A percentile compares a stretch with the other conserved stretches of the same genome.
Conservation (phyloP, 179 eudicot species). For the Carnegiea gigantea region DNA sequence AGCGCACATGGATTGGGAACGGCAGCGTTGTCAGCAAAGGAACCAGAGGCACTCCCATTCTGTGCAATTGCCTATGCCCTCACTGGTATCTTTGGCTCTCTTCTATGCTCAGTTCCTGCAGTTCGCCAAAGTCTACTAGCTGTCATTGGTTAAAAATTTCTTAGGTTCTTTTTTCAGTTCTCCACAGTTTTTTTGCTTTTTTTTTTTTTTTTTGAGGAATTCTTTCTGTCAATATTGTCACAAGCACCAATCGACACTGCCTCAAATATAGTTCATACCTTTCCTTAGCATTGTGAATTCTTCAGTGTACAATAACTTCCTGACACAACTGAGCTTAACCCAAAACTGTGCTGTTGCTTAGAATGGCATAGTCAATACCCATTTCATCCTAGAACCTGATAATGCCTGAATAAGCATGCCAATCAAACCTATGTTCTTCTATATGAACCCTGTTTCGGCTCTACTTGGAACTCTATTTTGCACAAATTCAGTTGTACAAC, state of each 20-base stretch:
- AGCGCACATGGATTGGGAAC: slow-evolving; percentile 96
- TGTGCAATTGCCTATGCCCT: slow-evolving; percentile 96
- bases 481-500: too few relatives aligned
- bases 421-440: too few relatives aligned
- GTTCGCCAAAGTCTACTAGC: slow-evolving; percentile 89
- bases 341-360: too few relatives aligned
- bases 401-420: too few relatives aligned
- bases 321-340: too few relatives aligned
- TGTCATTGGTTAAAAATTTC: slow-evolving; percentile 56
- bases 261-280: background rate
- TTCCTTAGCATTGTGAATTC: background rate
- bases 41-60: slow-evolving; percentile 98
- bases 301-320: too few relatives aligned
- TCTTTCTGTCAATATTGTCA: background rate
- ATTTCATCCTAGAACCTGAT: too few relatives aligned
- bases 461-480: too few relatives aligned
- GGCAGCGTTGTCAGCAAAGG: slow-evolving; percentile 97
- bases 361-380: too few relatives aligned
- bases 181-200: too few relatives aligned
- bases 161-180: background rate
- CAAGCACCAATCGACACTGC: background rate
- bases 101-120: slow-evolving; percentile 80
- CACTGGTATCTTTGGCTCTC: slow-evolving; percentile 89
- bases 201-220: too few relatives aligned
- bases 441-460: too few relatives aligned